Percentiles rank a stretch among this genome's conserved stretches.
Conservation (phyloP, 1,139 yeast genomes). For the Saccharomyces hybrid region DNA sequence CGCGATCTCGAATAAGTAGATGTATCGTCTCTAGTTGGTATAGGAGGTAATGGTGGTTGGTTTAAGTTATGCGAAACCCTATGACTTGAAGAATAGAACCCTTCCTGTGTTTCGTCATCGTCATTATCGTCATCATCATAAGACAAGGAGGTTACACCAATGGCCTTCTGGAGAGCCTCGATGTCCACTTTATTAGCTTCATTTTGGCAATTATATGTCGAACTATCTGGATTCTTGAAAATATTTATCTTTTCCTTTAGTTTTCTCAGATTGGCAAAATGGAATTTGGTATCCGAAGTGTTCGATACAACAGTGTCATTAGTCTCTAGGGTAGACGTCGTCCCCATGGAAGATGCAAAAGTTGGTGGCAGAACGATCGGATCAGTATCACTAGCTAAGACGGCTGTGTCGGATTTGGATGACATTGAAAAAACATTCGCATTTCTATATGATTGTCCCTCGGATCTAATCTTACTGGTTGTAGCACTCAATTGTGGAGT, state of each 20-base stretch:
- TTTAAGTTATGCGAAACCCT: conserved; percentile 1
- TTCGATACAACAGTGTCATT: conserved; percentile 17
- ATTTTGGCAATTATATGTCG: conserved; percentile 8
- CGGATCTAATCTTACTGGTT: not conserved
- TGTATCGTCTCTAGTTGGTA: conserved; percentile 19
- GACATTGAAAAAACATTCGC: not conserved
- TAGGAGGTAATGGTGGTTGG: conserved; percentile 27
- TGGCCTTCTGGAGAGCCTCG: conserved; percentile 32
- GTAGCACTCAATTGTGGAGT: conserved; percentile 13
- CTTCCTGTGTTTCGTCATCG: conserved; percentile 6
- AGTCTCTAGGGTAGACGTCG: conserved; percentile 19
- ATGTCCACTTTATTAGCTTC: conserved; percentile 25
- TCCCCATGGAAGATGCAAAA: conserved; percentile 23
- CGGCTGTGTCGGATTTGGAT: not conserved
- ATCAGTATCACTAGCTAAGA: not conserved
- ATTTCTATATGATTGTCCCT: not conserved
- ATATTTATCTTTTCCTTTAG: conserved; percentile 31
- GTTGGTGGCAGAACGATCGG: conserved; percentile 9
- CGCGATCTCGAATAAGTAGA: not conserved
- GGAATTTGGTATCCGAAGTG: conserved; percentile 27
- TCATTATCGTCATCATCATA: conserved; percentile 12
- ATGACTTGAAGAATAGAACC: not conserved
- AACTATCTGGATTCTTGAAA: conserved; percentile 27
- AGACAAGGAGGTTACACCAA: conserved; percentile 24
- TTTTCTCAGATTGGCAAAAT: conserved; percentile 32